A percentile compares a stretch with the other conserved stretches of the same genome.
These are phyloP conservation scores for Lactarius evosmus DNA, from an alignment of 768 basidiomycete species.

Conservation along the genomic window DNA sequence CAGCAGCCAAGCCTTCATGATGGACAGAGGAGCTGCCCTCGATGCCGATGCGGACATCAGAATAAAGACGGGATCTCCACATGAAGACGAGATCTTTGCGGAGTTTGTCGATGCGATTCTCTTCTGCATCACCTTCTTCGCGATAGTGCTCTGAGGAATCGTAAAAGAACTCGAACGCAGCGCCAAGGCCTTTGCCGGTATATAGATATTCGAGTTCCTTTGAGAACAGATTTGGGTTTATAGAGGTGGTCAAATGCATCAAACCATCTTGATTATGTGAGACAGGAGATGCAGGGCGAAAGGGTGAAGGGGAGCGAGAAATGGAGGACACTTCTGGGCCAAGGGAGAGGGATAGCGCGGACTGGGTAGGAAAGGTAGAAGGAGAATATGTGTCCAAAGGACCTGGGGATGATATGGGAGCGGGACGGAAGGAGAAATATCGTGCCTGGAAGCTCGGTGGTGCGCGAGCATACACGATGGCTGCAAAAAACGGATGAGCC, in stretches of 20 bases:
- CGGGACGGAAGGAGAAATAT: conserved; percentile 77
- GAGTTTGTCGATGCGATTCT: conserved; percentile 73
- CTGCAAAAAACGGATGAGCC: conserved; percentile 39
- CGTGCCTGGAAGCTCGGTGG: conserved; percentile 87
- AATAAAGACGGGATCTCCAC: conserved; percentile 94
- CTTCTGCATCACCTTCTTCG: conserved; percentile 48
- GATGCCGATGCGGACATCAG: conserved; percentile 82
- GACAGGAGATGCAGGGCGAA: conserved; percentile 38
- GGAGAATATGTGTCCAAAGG: conserved; percentile 40
- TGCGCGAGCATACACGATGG: conserved; percentile 92
- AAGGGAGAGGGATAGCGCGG: conserved; percentile 56
- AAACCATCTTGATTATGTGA: conserved; percentile 43
- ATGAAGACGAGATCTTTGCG: conserved; percentile 93
- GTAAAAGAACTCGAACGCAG: conserved; percentile 84
- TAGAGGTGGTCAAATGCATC: conserved; percentile 61
- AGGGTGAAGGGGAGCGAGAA: conserved; percentile 45
- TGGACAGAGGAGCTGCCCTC: conserved; percentile 60
- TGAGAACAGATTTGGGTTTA: conserved; percentile 77
- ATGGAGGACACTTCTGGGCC: conserved; percentile 42
- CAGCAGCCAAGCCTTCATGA: conserved; percentile 68
- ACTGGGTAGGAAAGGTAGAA: conserved; percentile 52
- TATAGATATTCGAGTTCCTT: conserved; percentile 94
- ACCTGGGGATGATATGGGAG: conserved; percentile 48
- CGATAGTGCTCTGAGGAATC: conserved; percentile 48
- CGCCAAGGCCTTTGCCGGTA: conserved; percentile 85